phyloP scores from a whole-genome alignment of 2,329 filamentous ascomycete species.

The Fusarium sp. region DNA sequence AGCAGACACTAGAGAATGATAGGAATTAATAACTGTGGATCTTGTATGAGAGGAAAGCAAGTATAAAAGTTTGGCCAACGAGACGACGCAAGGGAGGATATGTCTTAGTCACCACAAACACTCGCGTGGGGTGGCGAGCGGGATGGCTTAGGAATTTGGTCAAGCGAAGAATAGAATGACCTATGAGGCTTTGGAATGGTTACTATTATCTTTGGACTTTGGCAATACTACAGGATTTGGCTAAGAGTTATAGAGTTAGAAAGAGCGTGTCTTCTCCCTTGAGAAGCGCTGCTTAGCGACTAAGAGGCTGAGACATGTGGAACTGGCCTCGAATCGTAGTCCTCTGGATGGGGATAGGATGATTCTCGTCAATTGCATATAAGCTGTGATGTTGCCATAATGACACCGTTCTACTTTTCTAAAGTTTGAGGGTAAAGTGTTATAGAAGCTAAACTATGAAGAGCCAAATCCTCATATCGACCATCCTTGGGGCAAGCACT shows the following conservation, averaged over 20 bases:
- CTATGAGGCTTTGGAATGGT: not conserved
- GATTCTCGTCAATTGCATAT: fast-evolving
- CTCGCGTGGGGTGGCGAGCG: too few species aligned
- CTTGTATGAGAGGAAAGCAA: too few species aligned
- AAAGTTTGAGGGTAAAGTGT: fast-evolving
- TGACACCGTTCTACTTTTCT: too few species aligned
- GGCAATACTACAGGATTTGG: too few species aligned
- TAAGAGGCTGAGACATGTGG: too few species aligned
- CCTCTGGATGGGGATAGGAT: not conserved
- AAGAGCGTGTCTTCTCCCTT: too few species aligned
- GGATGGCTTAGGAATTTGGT: not conserved
- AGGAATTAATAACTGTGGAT: not conserved
- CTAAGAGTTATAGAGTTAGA: too few species aligned
- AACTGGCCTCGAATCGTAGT: too few species aligned
- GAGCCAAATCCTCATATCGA: not conserved
- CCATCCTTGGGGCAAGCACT: not conserved
- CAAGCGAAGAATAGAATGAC: too few species aligned
- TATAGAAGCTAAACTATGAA: not conserved
- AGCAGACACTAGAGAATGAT: not conserved
- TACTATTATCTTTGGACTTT: not conserved
- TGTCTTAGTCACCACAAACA: not conserved
- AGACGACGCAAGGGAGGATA: not conserved
- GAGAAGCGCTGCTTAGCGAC: too few species aligned
- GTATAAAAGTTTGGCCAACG: not conserved
- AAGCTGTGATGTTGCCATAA: fast-evolving